Base-by-base conservation (phyloP, 148 eudicot genomes). In the Beta vulgaris region DNA sequence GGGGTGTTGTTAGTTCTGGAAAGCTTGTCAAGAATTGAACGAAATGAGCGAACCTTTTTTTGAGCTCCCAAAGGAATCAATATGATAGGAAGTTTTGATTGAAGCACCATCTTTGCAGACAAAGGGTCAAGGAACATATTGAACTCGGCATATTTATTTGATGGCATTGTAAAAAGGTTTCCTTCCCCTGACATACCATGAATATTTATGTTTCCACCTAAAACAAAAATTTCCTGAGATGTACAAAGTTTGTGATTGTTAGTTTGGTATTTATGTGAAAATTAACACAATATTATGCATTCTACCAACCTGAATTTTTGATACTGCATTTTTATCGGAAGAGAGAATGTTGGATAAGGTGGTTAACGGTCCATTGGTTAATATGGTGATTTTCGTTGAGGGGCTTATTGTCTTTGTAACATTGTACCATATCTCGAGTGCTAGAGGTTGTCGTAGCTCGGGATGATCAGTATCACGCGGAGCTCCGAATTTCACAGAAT, bases 81-180 rank as follows among this genome's bases (percentile, higher is more conserved):
- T 7, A 88, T 91, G 73, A 91, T 82, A 54, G 80, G 72, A 36
- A 89, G 83, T 39, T 77, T 79, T 13, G 97, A 89, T 29, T 84
- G 75, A 12, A 93, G 67, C 25, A 93, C 91, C 9, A 73, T 79
- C 78, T 89, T 86, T 71, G 98, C 93, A 78, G 98, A 91, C 67
- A 87, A 68, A 67, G 98, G 98, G 72, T 93, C 98, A 49, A 93
- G 93, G 76, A 91, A 89, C 88, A 91, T 83, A 55, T 93, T 93
- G 74, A 86, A 81, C 76, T 91, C 98, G 5, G 92, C 88, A 76
- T 77, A 84, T 65, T 81, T 72, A 62, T 91, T 91, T 55, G 87
- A 83, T 86, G 93, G 87, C 43, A 84, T 29, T 26, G 84, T 87
- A 72, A 87, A 85, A 21, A 87, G 76, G 75, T 90, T 90, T 55